Conservation (phyloP, 2,329 filamentous ascomycete species). For the Penicillium nordicum region DNA sequence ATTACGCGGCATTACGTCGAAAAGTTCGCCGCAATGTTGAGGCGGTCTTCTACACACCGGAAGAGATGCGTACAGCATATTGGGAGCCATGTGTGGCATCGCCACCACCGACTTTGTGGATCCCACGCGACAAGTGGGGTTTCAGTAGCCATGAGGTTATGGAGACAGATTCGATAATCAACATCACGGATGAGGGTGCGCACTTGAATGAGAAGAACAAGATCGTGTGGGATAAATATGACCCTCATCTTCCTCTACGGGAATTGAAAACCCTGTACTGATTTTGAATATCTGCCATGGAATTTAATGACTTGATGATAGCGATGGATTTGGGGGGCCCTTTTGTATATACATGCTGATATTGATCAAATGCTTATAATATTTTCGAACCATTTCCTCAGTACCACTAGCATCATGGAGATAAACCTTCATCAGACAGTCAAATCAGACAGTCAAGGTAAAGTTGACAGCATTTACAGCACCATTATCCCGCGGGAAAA, state of each 20-base stretch:
- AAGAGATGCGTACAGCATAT: slow-evolving; percentile 65
- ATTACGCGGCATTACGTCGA: slow-evolving; percentile 68
- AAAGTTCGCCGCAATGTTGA: slow-evolving; percentile 61
- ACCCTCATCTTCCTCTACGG: slow-evolving; percentile 56
- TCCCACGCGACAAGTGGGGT: slow-evolving; percentile 70
- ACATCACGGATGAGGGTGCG: slow-evolving; percentile 75
- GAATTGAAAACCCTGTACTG: slow-evolving; percentile 52
- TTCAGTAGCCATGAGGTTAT: slow-evolving; percentile 71
- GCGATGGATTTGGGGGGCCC: neutral
- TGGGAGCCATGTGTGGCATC: slow-evolving; percentile 67
- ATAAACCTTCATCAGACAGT: slow-evolving; percentile 31
- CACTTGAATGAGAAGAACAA: slow-evolving; percentile 67
- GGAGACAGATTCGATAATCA: slow-evolving; percentile 68
- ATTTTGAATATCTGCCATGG: neutral
- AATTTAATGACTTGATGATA: slow-evolving; percentile 6
- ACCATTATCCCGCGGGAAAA: slow-evolving; percentile 48
- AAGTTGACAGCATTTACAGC: slow-evolving; percentile 50
- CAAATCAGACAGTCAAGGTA: slow-evolving; percentile 45
- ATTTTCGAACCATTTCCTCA: neutral
- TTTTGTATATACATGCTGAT: slow-evolving; percentile 4
- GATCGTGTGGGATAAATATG: slow-evolving; percentile 58
- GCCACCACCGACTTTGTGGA: slow-evolving; percentile 68
- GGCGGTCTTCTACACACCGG: slow-evolving; percentile 59
- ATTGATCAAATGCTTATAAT: neutral
- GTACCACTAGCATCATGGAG: neutral